phyloP scores from a whole-genome alignment of 257 asterid genomes.

The Fraxinus excelsior region DNA sequence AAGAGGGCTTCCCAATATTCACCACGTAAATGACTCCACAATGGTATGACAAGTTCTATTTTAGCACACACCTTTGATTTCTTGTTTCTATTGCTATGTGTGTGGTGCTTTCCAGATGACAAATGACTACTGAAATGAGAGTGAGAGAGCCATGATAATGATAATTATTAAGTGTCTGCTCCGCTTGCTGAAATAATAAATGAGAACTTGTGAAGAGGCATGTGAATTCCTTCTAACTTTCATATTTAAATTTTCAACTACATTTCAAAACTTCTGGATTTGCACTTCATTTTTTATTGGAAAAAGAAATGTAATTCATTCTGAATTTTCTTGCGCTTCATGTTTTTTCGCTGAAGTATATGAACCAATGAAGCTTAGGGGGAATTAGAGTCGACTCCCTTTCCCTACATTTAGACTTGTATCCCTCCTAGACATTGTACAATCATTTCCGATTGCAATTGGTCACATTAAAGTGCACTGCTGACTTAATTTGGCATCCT shows the following conservation, averaged over 20 bases:
- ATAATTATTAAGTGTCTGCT: neutral
- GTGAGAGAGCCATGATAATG: neutral
- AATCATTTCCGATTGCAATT: neutral
- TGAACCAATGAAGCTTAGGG: neutral
- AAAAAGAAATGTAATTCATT: neutral
- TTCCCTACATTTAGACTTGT: neutral
- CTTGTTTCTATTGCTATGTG: neutral
- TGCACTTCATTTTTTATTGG: neutral
- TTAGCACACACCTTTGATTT: neutral
- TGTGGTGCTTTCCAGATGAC: neutral
- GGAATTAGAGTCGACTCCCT: neutral
- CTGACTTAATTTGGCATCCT: neutral
- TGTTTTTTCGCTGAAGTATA: neutral
- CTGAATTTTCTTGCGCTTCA: neutral
- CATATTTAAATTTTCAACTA: neutral
- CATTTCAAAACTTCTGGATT: neutral
- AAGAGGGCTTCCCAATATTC: slow-evolving; percentile 75
- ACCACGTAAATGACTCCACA: slow-evolving; percentile 74
- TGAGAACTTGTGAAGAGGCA: neutral
- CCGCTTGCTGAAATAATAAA: neutral
- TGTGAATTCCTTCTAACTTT: neutral
- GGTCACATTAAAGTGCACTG: neutral
- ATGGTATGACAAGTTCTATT: slow-evolving; percentile 52
- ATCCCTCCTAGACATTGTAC: neutral
- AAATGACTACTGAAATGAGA: neutral